Conservation (phyloP, 345 rosid species). For the Citrus trifoliata region DNA sequence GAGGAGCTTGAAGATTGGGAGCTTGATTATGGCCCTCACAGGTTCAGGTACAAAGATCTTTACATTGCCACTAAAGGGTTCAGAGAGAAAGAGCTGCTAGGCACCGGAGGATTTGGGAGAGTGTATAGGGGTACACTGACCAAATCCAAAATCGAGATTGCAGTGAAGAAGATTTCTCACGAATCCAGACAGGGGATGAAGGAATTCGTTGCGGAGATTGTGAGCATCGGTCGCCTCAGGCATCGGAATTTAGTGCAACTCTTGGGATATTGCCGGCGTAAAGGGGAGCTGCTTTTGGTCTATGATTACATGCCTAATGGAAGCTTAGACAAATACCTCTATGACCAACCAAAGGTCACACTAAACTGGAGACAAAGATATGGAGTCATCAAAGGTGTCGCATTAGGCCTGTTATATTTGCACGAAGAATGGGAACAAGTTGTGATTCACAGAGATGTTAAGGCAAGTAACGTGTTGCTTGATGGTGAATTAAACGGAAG, state of each 20-base stretch:
- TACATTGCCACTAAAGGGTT: slow-evolving; percentile 67
- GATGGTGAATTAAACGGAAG: slow-evolving; percentile 54
- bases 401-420: slow-evolving; percentile 48
- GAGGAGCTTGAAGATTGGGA: slow-evolving; percentile 83
- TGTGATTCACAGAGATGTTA: slow-evolving; percentile 62
- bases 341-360: slow-evolving; percentile 34
- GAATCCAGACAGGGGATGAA: slow-evolving; percentile 61
- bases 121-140: slow-evolving; percentile 62
- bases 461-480: slow-evolving; percentile 58
- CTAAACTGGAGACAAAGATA: slow-evolving; percentile 56
- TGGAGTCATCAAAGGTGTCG: slow-evolving; percentile 51
- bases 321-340: slow-evolving; percentile 52
- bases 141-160: slow-evolving; percentile 40
- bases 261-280: slow-evolving; percentile 58
- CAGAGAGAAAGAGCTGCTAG: slow-evolving; percentile 50
- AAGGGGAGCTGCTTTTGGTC: slow-evolving; percentile 54
- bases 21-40: slow-evolving; percentile 51
- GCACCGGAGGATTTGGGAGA: slow-evolving; percentile 61
- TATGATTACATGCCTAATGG: slow-evolving; percentile 70
- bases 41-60: slow-evolving; percentile 62
- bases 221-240: slow-evolving; percentile 50
- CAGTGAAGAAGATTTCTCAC: slow-evolving; percentile 63
- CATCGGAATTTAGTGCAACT: slow-evolving; percentile 57
- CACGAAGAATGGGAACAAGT: slow-evolving; percentile 74
- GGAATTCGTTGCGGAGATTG: slow-evolving; percentile 60